Evolutionary conservation across 257 asterid genomes (phyloP), one percentile per base, ranked within the genome.

Genomic region (Handroanthus guayacan): DNA sequence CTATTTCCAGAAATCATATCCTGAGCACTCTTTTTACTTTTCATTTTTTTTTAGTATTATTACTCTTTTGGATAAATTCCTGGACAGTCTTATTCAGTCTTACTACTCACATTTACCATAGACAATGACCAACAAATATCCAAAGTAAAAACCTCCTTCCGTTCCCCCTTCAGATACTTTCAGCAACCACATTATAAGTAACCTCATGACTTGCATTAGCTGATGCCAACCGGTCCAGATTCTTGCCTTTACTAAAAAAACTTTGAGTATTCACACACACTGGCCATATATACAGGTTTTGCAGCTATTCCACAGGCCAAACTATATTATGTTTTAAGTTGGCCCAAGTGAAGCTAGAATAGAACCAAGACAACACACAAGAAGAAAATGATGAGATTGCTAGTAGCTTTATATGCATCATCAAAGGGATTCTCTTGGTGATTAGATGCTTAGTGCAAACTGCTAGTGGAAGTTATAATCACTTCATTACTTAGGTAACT

Each of bases 1-100:
- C 9, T 38, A 55, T 64, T 79, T 67, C 61, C 70, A 58, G 25
- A 56, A 74, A 54, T n/a, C 64, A 80, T 60, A 43, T 37, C 18
- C 44, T 20, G 36, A 63, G 17, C 13, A 41, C 50, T 14, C 50
- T 38, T 39, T 39, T 39, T 6, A 3, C 44, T 39, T 6, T 39
- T 3, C 1, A 0, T 39, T 6, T 3, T 6, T 39, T 25, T 25
- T 25, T 25, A 25, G 31, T 25, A 25, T 25, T 25, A 25, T 25
- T 25, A 25, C 31, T 25, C 31, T 25, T 25, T 25, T 25, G 31
- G 31, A 41, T 41, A 1, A 41, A 41, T 41, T 41, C 8, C 45
- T 41, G 5, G 45, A 41, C 45, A 41, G 8, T 41, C 8, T 8
- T 25, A 39, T 60, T 36, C 45, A 41, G 8, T 41, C 8, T 8